A percentile compares a stretch with the other conserved stretches of the same genome.
phyloP scores from a whole-genome alignment of 2,329 filamentous ascomycete species.

The Nemania abortiva region DNA sequence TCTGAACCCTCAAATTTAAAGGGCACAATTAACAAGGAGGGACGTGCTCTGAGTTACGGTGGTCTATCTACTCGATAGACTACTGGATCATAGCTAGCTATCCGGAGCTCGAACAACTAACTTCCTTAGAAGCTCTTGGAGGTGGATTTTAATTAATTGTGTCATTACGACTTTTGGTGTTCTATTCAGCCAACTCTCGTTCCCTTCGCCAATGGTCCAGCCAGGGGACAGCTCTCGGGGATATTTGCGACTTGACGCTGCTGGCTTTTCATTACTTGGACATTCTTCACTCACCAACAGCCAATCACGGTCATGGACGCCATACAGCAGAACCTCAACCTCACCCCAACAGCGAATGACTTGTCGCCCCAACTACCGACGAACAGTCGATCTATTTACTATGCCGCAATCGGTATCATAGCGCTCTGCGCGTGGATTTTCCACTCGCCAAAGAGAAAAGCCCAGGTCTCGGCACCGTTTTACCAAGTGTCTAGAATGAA shows the following conservation, averaged over 20 bases:
- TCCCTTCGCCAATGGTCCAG: constrained; percentile 16
- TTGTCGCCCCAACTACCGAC: constrained; percentile 47
- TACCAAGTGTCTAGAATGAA: constrained; percentile 62
- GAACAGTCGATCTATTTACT: constrained; percentile 55
- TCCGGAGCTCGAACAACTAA: neutral
- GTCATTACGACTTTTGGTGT: neutral
- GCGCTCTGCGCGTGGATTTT: constrained; percentile 57
- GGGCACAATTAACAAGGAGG: neutral
- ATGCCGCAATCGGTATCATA: constrained; percentile 54
- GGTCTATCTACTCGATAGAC: constrained; percentile 5
- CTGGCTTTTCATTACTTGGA: constrained; percentile 10
- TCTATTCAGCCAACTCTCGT: neutral
- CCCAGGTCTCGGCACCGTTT: constrained; percentile 56
- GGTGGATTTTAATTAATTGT: constrained; percentile 3
- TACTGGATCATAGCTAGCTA: neutral
- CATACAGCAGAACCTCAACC: constrained; percentile 41
- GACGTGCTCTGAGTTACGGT: constrained; percentile 4
- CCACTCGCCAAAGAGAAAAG: constrained; percentile 49
- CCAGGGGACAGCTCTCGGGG: neutral
- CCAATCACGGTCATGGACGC: constrained; percentile 43
- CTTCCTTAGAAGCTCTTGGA: neutral
- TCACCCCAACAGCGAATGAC: constrained; percentile 40
- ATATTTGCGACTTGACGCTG: constrained; percentile 15
- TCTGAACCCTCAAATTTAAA: neutral
- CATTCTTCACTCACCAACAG: constrained; percentile 15